These are phyloP conservation scores for Favolaschia claudopus DNA, from an alignment of 768 basidiomycete genomes.

Conservation along the genomic window DNA sequence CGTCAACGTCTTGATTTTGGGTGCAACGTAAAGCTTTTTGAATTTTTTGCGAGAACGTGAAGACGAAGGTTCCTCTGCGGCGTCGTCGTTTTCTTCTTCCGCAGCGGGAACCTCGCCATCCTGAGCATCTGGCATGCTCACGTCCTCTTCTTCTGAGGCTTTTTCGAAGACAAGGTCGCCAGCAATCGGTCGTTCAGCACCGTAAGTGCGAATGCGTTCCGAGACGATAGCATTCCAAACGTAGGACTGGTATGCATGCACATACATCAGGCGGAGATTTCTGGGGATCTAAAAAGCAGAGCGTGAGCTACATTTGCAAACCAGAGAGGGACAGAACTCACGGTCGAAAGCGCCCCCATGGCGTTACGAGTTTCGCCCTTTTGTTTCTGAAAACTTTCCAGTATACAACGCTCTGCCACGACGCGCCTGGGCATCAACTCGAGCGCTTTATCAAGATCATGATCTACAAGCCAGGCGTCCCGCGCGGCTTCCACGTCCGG, in stretches of 20 bases:
- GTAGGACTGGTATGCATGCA: constrained; percentile 98
- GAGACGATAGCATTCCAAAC: constrained; percentile 98
- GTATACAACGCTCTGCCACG: constrained; percentile 91
- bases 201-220: constrained; percentile 84
- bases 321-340: constrained; percentile 40
- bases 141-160: constrained; percentile 40
- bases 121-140: constrained; percentile 37
- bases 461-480: constrained; percentile 87
- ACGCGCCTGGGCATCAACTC: constrained; percentile 88
- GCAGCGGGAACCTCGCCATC: constrained; percentile 44
- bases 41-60: constrained; percentile 42
- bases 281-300: constrained; percentile 79
- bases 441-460: constrained; percentile 82
- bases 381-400: constrained; percentile 89
- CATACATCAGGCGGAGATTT: constrained; percentile 95
- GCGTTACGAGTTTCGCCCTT: constrained; percentile 81
- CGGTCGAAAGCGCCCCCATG: constrained; percentile 87
- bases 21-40: constrained; percentile 67
- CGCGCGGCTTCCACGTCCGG: constrained; percentile 88
- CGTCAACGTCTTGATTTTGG: constrained; percentile 79
- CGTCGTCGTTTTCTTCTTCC: constrained; percentile 43
- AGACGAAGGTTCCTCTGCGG: constrained; percentile 30
- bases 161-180: constrained; percentile 91
- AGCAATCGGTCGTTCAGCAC: constrained; percentile 73
- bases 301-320: constrained; percentile 4